A percentile compares a stretch with the other conserved stretches of the same genome.
Conservation (phyloP, 345 rosid species). For the Eutrema heterophyllum region DNA sequence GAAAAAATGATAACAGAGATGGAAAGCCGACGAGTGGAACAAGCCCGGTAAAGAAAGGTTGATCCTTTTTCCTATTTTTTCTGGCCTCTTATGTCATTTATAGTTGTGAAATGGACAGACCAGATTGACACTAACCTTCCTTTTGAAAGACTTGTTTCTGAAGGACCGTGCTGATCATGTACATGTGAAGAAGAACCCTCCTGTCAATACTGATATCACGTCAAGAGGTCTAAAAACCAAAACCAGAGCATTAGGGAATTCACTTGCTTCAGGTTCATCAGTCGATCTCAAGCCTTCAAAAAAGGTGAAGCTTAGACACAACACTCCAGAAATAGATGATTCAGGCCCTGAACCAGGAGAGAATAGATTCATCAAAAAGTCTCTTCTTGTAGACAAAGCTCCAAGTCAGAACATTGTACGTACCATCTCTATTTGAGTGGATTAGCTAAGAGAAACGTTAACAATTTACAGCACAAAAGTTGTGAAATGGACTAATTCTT, state of each 20-base stretch:
- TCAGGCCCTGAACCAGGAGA: constrained; percentile 16
- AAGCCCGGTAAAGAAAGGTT: constrained; percentile 27
- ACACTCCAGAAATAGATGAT: constrained; percentile 13
- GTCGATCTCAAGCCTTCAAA: constrained; percentile 23
- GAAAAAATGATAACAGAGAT: neutral
- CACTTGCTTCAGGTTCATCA: constrained; percentile 15
- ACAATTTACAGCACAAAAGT: neutral
- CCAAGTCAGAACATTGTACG: constrained; percentile 31
- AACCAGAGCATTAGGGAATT: constrained; percentile 9
- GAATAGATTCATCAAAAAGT: constrained; percentile 1
- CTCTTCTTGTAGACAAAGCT: constrained; percentile 23
- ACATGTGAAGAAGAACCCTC: constrained; percentile 21
- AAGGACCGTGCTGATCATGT: constrained; percentile 7
- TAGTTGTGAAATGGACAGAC: constrained; percentile 5
- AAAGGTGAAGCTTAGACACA: constrained; percentile 36
- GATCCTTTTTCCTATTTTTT: neutral
- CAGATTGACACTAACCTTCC: constrained; percentile 7
- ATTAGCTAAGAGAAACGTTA: constrained; percentile 5
- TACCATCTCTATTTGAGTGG: neutral
- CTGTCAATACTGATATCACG: neutral
- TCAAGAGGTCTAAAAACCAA: constrained; percentile 16
- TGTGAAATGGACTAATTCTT: neutral
- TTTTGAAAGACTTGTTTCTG: constrained; percentile 6
- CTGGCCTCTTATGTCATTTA: neutral
- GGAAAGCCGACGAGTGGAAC: constrained; percentile 14